Evolutionary conservation across 805 yeast genomes (phyloP), one percentile per base, ranked within the genome.

Genomic region (Metschnikowia gruessii): DNA sequence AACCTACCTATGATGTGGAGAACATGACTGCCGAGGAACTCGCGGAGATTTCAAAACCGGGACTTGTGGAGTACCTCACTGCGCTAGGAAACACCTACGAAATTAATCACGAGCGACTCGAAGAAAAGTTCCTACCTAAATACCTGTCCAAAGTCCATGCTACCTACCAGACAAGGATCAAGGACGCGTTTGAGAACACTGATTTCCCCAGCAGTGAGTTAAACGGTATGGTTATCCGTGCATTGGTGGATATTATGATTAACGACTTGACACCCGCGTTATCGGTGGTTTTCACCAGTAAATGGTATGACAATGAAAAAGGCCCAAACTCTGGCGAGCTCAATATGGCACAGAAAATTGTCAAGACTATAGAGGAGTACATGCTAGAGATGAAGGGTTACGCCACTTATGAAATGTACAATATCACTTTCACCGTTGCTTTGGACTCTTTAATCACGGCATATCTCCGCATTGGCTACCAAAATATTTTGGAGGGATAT

Each of bases 21-120:
- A 68, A 63, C 50, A 68, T 72, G 74, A 57, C 73, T 0, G 63
- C 63, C 7, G 74, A 70, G 46, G 66, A 72, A 51, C 55, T 66
- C 21, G 64, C 64, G 6, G 56, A 60, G 13, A 63, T 70, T 21
- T 67, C 76, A 3, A 70, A 48, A 72, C 83, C 87, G 19, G 97
- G 96, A 1, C 69, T 89, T 26, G 73, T 84, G 33, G 96, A 89
- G 58, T 89, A 89, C 64, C 66, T 87, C 43, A 78, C 87, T 13
- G 96, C 96, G 0, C 74, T 87, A 15, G 92, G 91, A 2, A 89
- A 89, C 64, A 94, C 91, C 55, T 95, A 86, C 64, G 94, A 86
- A 52, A 85, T 86, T 19, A 82, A 87, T 46, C 76, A 85, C 5
- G 80, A 79, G 40, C 76, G 84, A 48, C 76, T 84, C 55, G 78